phyloP scores from a whole-genome alignment of 345 rosid genomes.

The Citrus mangshanensis region DNA sequence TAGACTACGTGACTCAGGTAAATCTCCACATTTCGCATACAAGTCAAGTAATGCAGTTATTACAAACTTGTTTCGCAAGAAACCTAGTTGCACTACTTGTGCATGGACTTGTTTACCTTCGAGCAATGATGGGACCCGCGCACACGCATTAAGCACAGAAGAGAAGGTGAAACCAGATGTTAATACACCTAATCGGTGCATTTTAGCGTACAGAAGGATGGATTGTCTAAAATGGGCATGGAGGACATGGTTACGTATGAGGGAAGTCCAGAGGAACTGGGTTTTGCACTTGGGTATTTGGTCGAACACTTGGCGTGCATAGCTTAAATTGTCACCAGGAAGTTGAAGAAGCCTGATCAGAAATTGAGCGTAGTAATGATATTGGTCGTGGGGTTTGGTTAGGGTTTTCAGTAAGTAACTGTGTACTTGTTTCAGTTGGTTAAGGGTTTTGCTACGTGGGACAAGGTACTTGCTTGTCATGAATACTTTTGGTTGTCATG shows the following conservation, averaged over 20 bases:
- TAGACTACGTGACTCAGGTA: conserved; percentile 39
- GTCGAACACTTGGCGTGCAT: conserved; percentile 40
- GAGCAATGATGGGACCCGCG: conserved; percentile 29
- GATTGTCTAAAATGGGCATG: conserved; percentile 20
- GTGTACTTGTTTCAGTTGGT: conserved; percentile 35
- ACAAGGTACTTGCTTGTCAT: conserved; percentile 4
- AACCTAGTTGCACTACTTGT: conserved; percentile 44
- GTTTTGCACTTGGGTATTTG: conserved; percentile 26
- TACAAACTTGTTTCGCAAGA: conserved; percentile 33
- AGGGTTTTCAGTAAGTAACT: conserved; percentile 23
- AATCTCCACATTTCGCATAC: conserved; percentile 45
- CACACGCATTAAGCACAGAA: conserved; percentile 69
- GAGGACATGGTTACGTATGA: conserved; percentile 30
- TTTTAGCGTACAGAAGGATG: conserved; percentile 23
- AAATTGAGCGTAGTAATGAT: conserved; percentile 6
- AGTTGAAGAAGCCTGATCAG: conserved; percentile 11
- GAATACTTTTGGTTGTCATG: not conserved
- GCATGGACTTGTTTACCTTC: conserved; percentile 57
- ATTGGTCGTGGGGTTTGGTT: not conserved
- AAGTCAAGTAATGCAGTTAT: conserved; percentile 44
- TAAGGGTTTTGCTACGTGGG: conserved; percentile 1
- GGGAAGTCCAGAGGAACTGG: conserved; percentile 32
- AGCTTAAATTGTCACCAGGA: conserved; percentile 27
- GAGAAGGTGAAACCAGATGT: conserved; percentile 59
- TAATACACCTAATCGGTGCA: conserved; percentile 29